Evolutionary conservation across 164 flowering plant genomes (phyloP).

Genomic region (Malania oleifera): DNA sequence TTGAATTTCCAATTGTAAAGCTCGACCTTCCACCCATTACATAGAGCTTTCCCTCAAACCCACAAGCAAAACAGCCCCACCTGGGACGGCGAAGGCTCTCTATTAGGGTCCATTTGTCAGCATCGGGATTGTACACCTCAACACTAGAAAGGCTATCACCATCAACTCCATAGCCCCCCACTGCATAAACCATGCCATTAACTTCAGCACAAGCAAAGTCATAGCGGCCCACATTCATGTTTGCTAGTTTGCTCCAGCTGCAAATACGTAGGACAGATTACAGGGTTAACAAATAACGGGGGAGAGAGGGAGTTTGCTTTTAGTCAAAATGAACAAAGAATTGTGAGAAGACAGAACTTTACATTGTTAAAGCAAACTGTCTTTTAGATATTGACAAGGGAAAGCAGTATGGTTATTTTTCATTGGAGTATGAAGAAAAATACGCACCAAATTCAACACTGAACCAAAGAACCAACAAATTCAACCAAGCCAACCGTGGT

Average conservation of each 20-base stretch:
- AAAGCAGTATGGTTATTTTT: too few species aligned
- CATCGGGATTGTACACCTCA: constrained; percentile 78
- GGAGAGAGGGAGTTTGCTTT: too few species aligned
- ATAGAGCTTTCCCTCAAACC: constrained; percentile 77
- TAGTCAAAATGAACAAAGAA: too few species aligned
- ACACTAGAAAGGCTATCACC: constrained; percentile 78
- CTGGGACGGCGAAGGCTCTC: constrained; percentile 84
- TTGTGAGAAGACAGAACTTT: too few species aligned
- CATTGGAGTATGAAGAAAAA: too few species aligned
- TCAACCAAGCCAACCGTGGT: too few species aligned
- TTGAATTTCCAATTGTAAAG: constrained; percentile 88
- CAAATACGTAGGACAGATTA: constrained; percentile 7
- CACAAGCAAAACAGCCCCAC: constrained; percentile 84
- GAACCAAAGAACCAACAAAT: too few species aligned
- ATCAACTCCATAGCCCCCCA: constrained; percentile 76
- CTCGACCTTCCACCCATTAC: constrained; percentile 95
- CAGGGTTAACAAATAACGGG: not conserved
- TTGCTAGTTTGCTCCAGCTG: constrained; percentile 80
- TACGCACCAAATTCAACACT: too few species aligned
- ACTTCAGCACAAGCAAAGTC: constrained; percentile 94
- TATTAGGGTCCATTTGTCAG: constrained; percentile 62
- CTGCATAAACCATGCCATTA: constrained; percentile 70
- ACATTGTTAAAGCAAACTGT: too few species aligned
- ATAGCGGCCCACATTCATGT: constrained; percentile 82
- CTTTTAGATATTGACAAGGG: too few species aligned